Conservation (phyloP, 2,329 filamentous ascomycete species). For the Trichoderma sp. region DNA sequence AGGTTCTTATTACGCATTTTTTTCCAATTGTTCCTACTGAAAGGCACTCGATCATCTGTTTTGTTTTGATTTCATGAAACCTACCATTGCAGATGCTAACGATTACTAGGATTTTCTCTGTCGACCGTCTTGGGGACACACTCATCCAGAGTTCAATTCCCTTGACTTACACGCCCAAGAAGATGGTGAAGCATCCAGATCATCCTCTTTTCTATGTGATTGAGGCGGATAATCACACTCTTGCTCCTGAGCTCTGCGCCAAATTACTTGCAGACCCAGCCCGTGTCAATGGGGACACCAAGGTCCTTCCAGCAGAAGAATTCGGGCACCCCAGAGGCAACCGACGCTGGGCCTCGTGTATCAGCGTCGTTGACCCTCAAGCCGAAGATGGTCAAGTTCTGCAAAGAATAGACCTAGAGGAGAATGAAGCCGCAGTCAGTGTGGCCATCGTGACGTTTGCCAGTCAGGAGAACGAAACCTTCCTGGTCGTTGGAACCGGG, state of each 20-base stretch:
- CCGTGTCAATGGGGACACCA: constrained; percentile 69
- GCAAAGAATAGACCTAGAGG: constrained; percentile 75
- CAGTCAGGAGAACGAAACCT: constrained; percentile 83
- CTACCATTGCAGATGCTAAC: constrained; percentile 13
- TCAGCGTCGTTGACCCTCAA: constrained; percentile 84
- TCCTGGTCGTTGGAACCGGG: constrained; percentile 90
- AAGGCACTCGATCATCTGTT: constrained; percentile 32
- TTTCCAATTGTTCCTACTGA: constrained; percentile 99
- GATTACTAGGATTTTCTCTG: constrained; percentile 72
- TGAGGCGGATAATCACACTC: constrained; percentile 87
- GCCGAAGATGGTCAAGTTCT: constrained; percentile 66
- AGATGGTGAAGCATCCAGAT: constrained; percentile 83
- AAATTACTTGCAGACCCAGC: constrained; percentile 70
- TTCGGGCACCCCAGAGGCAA: constrained; percentile 85
- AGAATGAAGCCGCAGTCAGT: constrained; percentile 90
- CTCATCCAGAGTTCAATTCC: constrained; percentile 83
- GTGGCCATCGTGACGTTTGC: constrained; percentile 81
- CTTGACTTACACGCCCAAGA: constrained; percentile 85
- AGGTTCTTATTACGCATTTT: constrained; percentile 53
- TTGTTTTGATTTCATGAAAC: background rate
- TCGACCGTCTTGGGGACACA: constrained; percentile 82
- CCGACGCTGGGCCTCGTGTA: constrained; percentile 92
- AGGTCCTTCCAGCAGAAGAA: constrained; percentile 69
- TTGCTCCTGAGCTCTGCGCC: constrained; percentile 74
- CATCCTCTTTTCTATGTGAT: constrained; percentile 90